A percentile compares a stretch with the other conserved stretches of the same genome.
These are phyloP conservation scores for Blumeria hordei DNA, from an alignment of 2,329 filamentous ascomycete genomes.

Conservation along the genomic window DNA sequence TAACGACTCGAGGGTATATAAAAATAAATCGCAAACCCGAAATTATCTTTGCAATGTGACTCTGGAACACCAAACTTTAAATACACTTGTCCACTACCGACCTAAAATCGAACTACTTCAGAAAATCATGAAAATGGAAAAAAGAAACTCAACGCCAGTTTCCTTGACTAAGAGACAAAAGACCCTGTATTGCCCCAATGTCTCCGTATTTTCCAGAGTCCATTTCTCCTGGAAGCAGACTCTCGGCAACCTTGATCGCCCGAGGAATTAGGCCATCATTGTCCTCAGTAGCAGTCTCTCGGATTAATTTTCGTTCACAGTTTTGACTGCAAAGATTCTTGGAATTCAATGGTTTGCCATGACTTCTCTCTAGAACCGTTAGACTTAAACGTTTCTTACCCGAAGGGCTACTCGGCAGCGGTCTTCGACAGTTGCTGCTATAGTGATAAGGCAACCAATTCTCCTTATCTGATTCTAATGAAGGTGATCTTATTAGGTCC, in stretches of 20 bases:
- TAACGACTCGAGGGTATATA: too few species aligned
- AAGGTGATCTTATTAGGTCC: constrained; percentile 22
- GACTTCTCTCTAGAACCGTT: constrained; percentile 11
- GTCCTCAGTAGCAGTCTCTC: constrained; percentile 23
- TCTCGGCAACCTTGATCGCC: constrained; percentile 38
- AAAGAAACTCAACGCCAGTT: constrained; percentile 36
- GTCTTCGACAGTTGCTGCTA: constrained; percentile 17
- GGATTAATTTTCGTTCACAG: constrained; percentile 8
- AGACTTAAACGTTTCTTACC: constrained; percentile 6
- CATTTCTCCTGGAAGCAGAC: constrained; percentile 44
- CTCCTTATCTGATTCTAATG: constrained; percentile 77
- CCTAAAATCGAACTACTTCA: neutral
- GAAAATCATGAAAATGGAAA: neutral
- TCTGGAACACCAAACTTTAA: too few species aligned
- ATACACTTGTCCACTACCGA: too few species aligned
- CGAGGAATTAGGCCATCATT: constrained; percentile 21
- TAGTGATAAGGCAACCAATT: constrained; percentile 47
- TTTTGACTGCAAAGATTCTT: constrained; percentile 8
- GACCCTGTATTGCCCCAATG: constrained; percentile 69
- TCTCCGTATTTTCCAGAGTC: constrained; percentile 55
- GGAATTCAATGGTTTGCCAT: constrained; percentile 9
- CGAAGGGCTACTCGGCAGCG: constrained; percentile 12
- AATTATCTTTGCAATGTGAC: too few species aligned
- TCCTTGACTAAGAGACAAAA: constrained; percentile 76
- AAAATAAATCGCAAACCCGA: too few species aligned